These are phyloP conservation scores for Phytopythium aichiense DNA, from an alignment of 352 stramenopile genomes.

Conservation along the genomic window DNA sequence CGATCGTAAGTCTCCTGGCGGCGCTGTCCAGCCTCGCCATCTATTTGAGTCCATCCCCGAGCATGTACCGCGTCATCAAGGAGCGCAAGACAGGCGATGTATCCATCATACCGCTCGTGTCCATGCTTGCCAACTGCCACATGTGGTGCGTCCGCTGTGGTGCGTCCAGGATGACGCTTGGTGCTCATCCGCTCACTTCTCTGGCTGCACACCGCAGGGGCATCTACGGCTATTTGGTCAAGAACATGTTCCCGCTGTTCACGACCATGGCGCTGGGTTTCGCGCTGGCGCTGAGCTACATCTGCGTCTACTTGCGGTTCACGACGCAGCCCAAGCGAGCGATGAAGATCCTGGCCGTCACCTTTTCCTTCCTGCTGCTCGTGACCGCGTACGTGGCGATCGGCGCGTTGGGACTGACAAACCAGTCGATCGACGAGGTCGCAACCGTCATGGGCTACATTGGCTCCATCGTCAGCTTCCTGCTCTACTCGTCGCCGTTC, in stretches of 20 bases:
- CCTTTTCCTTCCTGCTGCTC: slow-evolving; percentile 17
- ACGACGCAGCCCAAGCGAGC: slow-evolving; percentile 22
- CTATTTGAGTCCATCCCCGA: slow-evolving; percentile 16
- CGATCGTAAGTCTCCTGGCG: slow-evolving; percentile 8
- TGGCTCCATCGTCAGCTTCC: slow-evolving; percentile 19
- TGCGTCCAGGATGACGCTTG: not conserved
- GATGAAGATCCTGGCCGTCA: slow-evolving; percentile 24
- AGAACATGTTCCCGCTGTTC: slow-evolving; percentile 35
- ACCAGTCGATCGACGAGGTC: slow-evolving; percentile 9
- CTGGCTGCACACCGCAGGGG: not conserved
- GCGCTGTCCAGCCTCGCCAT: slow-evolving; percentile 14
- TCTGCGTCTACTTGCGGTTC: slow-evolving; percentile 27
- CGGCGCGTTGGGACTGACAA: slow-evolving; percentile 15
- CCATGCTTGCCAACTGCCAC: slow-evolving; percentile 17
- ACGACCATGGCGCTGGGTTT: slow-evolving; percentile 25
- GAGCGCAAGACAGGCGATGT: slow-evolving; percentile 12
- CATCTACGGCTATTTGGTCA: slow-evolving; percentile 6
- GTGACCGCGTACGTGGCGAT: slow-evolving; percentile 17
- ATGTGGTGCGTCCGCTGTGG: slow-evolving; percentile 7
- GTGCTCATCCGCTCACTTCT: not conserved
- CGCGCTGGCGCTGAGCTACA: slow-evolving; percentile 24
- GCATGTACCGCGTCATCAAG: slow-evolving; percentile 17
- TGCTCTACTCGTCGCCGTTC: slow-evolving; percentile 33
- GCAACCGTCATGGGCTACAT: slow-evolving; percentile 26
- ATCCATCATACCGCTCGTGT: slow-evolving; percentile 18